Conservation (phyloP, 352 stramenopile species). For the Pythium biforme region DNA sequence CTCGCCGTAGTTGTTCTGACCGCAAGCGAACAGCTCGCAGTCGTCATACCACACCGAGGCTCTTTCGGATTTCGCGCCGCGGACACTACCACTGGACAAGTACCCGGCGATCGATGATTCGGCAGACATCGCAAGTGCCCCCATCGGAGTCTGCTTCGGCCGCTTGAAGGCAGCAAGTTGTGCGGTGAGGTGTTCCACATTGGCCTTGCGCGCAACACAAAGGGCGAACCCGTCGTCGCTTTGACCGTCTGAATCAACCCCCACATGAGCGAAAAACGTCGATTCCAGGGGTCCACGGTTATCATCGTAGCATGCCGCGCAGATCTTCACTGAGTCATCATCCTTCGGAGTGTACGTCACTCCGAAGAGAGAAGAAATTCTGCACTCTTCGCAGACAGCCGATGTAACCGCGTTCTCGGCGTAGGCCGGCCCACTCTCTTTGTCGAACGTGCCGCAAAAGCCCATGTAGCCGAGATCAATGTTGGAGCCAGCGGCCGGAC, state of each 20-base stretch:
- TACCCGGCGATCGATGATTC: constrained; percentile 1
- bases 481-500: constrained; percentile 62
- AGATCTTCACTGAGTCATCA: constrained; percentile 60
- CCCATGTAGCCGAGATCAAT: constrained; percentile 85
- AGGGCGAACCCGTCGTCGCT: constrained; percentile 37
- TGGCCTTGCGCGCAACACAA: constrained; percentile 51
- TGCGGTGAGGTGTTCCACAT: constrained; percentile 47
- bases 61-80: constrained; percentile 14
- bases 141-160: constrained; percentile 22
- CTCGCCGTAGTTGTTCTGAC: constrained; percentile 90
- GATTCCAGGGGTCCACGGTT: constrained; percentile 57
- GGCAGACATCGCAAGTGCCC: not conserved
- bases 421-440: constrained; percentile 82
- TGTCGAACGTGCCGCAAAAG: constrained; percentile 77
- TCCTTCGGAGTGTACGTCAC: constrained; percentile 65
- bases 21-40: constrained; percentile 85
- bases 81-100: not conserved
- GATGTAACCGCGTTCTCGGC: constrained; percentile 33
- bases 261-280: constrained; percentile 43
- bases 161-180: constrained; percentile 41
- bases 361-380: constrained; percentile 34
- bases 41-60: constrained; percentile 58
- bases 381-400: constrained; percentile 53
- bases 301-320: constrained; percentile 75
- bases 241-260: constrained; percentile 35